phyloP scores from a whole-genome alignment of 257 asterid species.

The Knoxia roxburghii region DNA sequence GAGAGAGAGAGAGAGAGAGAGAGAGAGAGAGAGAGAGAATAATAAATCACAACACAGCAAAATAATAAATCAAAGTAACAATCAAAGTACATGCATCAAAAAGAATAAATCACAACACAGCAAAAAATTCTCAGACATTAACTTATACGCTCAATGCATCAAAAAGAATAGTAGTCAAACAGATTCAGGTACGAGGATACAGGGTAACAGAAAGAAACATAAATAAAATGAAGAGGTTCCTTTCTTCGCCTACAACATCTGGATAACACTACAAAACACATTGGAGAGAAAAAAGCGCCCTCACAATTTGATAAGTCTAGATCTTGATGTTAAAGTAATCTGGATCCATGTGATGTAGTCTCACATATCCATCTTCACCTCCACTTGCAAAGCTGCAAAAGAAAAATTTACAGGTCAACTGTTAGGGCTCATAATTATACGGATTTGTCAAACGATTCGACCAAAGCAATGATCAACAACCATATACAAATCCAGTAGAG shows the following conservation, averaged over 20 bases:
- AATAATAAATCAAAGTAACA: no score
- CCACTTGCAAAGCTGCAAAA: conserved; percentile 76
- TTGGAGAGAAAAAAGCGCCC: not conserved
- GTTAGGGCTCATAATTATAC: not conserved
- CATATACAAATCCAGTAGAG: no score
- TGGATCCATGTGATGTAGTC: conserved; percentile 79
- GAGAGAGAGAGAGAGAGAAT: no score
- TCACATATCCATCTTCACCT: conserved; percentile 92
- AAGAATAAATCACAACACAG: no score
- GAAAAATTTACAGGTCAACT: not conserved
- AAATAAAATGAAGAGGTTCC: not conserved
- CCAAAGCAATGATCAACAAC: not conserved
- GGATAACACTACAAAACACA: not conserved
- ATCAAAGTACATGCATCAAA: no score
- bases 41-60: no score
- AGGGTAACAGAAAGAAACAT: not conserved
- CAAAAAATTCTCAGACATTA: not conserved
- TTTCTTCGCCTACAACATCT: not conserved
- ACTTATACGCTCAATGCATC: not conserved
- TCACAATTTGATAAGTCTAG: conserved; percentile 16
- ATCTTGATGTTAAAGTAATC: conserved; percentile 82
- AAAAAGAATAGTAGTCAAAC: not conserved
- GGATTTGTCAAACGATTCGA: not conserved
- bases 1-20: no score
- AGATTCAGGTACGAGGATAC: not conserved